phyloP scores from a whole-genome alignment of 75 land plant genomes.

The Sequoia sempervirens region DNA sequence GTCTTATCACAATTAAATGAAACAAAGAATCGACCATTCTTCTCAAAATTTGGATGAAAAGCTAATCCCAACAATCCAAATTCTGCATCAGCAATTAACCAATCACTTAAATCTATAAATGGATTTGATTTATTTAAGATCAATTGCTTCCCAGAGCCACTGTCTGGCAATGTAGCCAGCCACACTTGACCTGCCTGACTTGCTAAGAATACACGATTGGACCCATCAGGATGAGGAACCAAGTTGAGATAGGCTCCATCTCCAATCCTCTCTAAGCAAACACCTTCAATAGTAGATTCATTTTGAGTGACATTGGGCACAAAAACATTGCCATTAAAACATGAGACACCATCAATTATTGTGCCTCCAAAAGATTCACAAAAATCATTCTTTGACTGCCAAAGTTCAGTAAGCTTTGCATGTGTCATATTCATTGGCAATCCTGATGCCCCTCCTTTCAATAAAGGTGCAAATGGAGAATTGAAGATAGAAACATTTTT shows the following conservation, averaged over 20 bases:
- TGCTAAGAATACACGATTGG: constrained; percentile 72
- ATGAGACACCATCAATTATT: constrained; percentile 30
- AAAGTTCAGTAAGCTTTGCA: constrained; percentile 46
- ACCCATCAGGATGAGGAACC: constrained; percentile 88
- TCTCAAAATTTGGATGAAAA: constrained; percentile 77
- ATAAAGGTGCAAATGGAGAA: constrained; percentile 63
- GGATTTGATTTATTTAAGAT: constrained; percentile 51
- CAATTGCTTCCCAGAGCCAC: constrained; percentile 47
- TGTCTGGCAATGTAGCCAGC: constrained; percentile 61
- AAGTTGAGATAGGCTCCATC: constrained; percentile 59
- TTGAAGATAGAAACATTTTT: constrained; percentile 52
- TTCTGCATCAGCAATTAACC: constrained; percentile 37
- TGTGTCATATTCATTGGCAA: constrained; percentile 21
- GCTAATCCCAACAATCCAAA: constrained; percentile 82
- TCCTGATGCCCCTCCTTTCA: constrained; percentile 24
- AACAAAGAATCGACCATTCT: constrained; percentile 87
- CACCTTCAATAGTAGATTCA: constrained; percentile 34
- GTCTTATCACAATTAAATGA: constrained; percentile 81
- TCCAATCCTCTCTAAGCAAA: constrained; percentile 79
- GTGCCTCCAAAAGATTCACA: constrained; percentile 61
- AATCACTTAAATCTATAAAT: constrained; percentile 69
- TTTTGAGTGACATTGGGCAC: constrained; percentile 22
- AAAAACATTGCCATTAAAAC: constrained; percentile 62
- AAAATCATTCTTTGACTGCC: constrained; percentile 56
- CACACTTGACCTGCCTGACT: constrained; percentile 65